These are phyloP conservation scores for Backusella liffmaniae DNA, from an alignment of 192 early-diverging fungal genomes.

Conservation along the genomic window DNA sequence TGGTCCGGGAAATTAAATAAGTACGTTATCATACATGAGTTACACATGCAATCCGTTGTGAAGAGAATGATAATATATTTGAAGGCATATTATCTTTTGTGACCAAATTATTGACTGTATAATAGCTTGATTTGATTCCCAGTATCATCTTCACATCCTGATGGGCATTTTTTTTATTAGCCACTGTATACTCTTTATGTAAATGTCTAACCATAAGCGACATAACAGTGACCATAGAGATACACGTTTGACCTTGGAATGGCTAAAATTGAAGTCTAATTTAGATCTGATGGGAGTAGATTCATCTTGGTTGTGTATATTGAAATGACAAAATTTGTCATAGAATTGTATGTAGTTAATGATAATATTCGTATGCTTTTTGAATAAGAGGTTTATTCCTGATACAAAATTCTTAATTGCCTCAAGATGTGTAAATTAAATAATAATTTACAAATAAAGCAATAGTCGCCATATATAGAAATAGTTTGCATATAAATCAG, in stretches of 20 bases:
- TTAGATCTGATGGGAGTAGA: background rate
- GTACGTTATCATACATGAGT: background rate
- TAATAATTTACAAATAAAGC: background rate
- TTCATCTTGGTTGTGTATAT: background rate
- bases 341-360: background rate
- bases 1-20: background rate
- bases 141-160: background rate
- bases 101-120: background rate
- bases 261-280: background rate
- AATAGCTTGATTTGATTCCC: background rate
- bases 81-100: background rate
- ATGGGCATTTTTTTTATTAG: background rate
- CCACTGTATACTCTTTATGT: background rate
- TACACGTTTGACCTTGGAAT: background rate
- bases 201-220: background rate
- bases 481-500: slow-evolving; percentile 3
- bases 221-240: background rate
- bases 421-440: background rate
- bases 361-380: background rate
- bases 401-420: background rate
- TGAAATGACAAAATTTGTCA: background rate
- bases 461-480: slow-evolving; percentile 8
- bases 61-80: too few species aligned
- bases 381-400: background rate
- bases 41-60: background rate